Percentiles rank a stretch among this genome's conserved stretches.
These are phyloP conservation scores for Apium graveolens DNA, from an alignment of 129 eudicot genomes.

Conservation along the genomic window DNA sequence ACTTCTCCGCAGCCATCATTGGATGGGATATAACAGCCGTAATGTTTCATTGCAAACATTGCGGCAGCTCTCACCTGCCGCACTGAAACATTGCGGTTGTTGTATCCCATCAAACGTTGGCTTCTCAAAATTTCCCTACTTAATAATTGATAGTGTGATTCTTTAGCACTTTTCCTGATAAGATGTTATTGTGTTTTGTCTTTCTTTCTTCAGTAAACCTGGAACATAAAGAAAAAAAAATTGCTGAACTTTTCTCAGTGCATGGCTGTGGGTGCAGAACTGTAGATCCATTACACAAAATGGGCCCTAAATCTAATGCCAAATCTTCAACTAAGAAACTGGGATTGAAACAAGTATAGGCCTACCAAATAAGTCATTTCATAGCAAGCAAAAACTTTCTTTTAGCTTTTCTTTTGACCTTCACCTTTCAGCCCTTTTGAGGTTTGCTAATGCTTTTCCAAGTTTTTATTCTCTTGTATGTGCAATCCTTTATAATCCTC, in stretches of 20 bases:
- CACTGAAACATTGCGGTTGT: no score
- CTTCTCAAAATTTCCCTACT: no score
- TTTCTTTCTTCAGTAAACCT: neutral
- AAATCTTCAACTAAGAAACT: neutral
- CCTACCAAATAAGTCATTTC: constrained; percentile 29
- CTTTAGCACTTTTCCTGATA: neutral
- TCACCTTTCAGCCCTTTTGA: constrained; percentile 16
- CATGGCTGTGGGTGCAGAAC: neutral
- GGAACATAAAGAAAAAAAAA: neutral
- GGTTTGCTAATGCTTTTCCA: constrained; percentile 12
- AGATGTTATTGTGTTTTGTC: neutral
- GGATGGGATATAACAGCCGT: no score
- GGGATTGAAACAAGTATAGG: constrained; percentile 26
- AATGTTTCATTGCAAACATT: no score
- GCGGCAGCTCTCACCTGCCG: no score
- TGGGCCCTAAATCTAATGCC: constrained; percentile 7
- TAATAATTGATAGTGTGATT: no score
- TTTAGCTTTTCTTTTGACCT: constrained; percentile 15
- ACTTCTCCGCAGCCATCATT: no score
- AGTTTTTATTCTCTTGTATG: neutral
- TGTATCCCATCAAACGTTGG: no score
- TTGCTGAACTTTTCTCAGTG: neutral
- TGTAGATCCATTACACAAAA: neutral
- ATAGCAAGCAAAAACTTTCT: constrained; percentile 10
- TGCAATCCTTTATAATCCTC: neutral